phyloP scores from a whole-genome alignment of 2,329 filamentous ascomycete species.

The Dothistroma septosporum region DNA sequence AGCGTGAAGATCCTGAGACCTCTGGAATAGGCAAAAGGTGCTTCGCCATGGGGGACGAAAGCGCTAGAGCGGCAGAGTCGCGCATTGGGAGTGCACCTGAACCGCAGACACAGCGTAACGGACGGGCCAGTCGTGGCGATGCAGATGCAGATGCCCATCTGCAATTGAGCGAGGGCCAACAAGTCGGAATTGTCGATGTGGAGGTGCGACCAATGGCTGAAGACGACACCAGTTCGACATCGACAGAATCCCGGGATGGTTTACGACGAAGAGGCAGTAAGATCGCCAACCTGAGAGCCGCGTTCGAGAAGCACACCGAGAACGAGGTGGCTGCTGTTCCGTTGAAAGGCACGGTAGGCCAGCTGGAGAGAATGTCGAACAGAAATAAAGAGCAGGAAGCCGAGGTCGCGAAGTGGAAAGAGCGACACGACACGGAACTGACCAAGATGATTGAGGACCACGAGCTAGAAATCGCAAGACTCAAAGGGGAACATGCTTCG shows the following conservation, averaged over 20 bases:
- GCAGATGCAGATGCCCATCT: conserved; percentile 5
- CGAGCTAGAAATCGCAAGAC: neutral
- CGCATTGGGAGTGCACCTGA: neutral
- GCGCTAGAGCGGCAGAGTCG: neutral
- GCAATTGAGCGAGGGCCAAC: neutral
- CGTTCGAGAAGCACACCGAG: conserved; percentile 26
- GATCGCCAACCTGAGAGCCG: conserved; percentile 29
- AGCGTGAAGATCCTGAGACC: neutral
- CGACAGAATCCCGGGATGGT: conserved; percentile 9
- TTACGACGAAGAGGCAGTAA: conserved; percentile 25
- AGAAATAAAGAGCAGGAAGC: conserved; percentile 13
- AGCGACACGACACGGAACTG: neutral
- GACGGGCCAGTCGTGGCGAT: neutral
- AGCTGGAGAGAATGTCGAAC: conserved; percentile 16
- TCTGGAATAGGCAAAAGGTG: neutral
- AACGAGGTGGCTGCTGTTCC: neutral
- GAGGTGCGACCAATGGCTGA: neutral
- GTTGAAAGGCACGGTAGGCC: conserved; percentile 1
- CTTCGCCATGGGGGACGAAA: neutral
- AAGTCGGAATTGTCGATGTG: conserved; percentile 1
- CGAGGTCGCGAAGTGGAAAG: conserved; percentile 21
- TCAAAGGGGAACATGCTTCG: conserved; percentile 10
- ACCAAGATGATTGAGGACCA: neutral
- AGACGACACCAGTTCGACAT: conserved; percentile 7
- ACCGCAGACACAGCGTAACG: neutral